Evolutionary conservation across 2,329 filamentous ascomycete species (phyloP).

Genomic region (Lasiodiplodia citricola): DNA sequence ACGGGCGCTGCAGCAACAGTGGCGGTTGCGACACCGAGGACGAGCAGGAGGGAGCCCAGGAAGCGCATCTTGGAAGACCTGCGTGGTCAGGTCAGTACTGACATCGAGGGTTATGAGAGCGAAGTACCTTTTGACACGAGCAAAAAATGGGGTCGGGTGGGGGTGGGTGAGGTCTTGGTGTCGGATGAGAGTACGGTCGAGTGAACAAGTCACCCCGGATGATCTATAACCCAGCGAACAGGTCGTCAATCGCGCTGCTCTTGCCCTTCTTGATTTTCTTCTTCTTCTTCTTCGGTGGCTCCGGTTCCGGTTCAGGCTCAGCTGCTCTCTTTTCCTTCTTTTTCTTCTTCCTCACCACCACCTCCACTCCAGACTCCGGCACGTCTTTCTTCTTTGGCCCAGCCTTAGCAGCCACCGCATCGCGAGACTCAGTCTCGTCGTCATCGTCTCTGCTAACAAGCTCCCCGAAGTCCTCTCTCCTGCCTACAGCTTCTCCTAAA

Average conservation of each 20-base stretch:
- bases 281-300: slow-evolving; percentile 24
- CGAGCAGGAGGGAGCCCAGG: neutral
- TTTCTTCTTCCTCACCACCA: neutral
- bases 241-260: slow-evolving; percentile 20
- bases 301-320: neutral
- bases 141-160: too few relatives aligned
- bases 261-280: slow-evolving; percentile 24
- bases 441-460: neutral
- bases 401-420: neutral
- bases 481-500: neutral
- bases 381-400: neutral
- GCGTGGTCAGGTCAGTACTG: neutral
- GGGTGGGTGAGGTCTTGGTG: too few relatives aligned
- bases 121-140: too few relatives aligned
- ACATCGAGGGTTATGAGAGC: too few relatives aligned
- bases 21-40: neutral
- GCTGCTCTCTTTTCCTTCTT: slow-evolving; percentile 11
- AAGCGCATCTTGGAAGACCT: neutral
- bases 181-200: neutral
- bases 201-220: neutral
- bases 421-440: neutral
- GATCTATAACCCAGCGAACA: slow-evolving; percentile 23
- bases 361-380: neutral
- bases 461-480: neutral
- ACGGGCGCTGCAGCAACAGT: neutral